Percentiles rank a stretch among this genome's conserved stretches.
These are phyloP conservation scores for Venustampulla echinocandica DNA, from an alignment of 495 filamentous ascomycete genomes.

Conservation along the genomic window DNA sequence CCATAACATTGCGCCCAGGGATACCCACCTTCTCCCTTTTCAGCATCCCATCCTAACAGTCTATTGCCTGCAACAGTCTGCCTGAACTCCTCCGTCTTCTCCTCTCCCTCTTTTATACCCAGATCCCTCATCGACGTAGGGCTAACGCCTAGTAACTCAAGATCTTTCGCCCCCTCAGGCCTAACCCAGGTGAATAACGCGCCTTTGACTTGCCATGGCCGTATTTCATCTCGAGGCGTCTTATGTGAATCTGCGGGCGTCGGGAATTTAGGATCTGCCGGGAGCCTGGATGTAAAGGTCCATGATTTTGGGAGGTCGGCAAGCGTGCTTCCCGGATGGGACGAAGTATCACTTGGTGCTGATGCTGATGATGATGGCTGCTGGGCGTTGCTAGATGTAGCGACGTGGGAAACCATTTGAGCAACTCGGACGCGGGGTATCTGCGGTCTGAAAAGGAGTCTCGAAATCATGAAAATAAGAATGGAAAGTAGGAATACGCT, in stretches of 20 bases:
- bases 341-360: slow-evolving; percentile 22
- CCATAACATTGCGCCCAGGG: slow-evolving; percentile 99
- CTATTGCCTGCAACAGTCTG: slow-evolving; percentile 72
- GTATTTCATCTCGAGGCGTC: slow-evolving; percentile 64
- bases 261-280: slow-evolving; percentile 69
- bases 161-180: slow-evolving; percentile 57
- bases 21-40: slow-evolving; percentile 64
- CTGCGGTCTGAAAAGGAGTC: slow-evolving; percentile 21
- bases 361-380: too few species aligned
- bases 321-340: slow-evolving; percentile 34
- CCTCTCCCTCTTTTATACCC: slow-evolving; percentile 58
- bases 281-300: slow-evolving; percentile 70
- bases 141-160: slow-evolving; percentile 75
- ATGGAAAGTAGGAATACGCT: not conserved
- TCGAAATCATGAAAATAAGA: slow-evolving; percentile 33
- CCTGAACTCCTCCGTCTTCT: slow-evolving; percentile 65
- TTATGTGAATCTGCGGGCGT: slow-evolving; percentile 72
- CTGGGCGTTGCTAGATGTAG: slow-evolving; percentile 18
- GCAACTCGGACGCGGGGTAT: slow-evolving; percentile 28
- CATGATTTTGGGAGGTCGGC: slow-evolving; percentile 76
- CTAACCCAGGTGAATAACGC: slow-evolving; percentile 88
- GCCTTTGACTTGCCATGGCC: slow-evolving; percentile 73
- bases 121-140: slow-evolving; percentile 68
- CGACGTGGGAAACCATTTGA: slow-evolving; percentile 49
- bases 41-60: slow-evolving; percentile 51